Percentiles rank a stretch among this genome's conserved stretches.
Evolutionary conservation across 225 moss, liverwort and hornwort genomes (phyloP).

Genomic region (Neckera pumila): DNA sequence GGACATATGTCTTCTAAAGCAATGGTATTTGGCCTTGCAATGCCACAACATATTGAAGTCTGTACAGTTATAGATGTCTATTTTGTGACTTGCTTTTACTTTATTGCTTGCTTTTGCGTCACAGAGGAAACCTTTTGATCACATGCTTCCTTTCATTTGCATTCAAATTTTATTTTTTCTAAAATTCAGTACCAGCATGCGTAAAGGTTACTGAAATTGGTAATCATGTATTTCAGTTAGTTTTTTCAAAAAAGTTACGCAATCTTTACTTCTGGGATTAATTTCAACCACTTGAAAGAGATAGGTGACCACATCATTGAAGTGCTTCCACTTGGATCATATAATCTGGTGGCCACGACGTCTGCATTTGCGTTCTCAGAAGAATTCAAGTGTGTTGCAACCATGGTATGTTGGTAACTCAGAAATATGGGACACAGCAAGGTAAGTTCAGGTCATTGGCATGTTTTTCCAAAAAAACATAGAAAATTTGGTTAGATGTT

Average conservation of each 20-base stretch:
- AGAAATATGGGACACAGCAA: too few species aligned
- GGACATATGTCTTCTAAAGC: too few species aligned
- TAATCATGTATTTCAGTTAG: background rate
- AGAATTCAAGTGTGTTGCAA: background rate
- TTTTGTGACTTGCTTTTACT: too few species aligned
- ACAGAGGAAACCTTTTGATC: background rate
- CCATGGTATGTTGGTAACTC: too few species aligned
- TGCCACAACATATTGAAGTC: background rate
- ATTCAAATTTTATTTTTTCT: background rate
- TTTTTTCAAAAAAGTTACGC: background rate
- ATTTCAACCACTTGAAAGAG: background rate
- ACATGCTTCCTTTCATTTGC: background rate
- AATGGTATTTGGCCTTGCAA: background rate
- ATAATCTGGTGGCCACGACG: too few species aligned
- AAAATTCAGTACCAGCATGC: background rate
- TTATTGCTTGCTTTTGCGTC: background rate
- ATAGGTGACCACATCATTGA: background rate
- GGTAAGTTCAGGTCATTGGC: background rate
- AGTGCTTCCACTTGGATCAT: background rate
- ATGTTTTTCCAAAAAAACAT: background rate
- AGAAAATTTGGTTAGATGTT: background rate
- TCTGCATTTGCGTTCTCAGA: background rate
- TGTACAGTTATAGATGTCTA: rapidly evolving
- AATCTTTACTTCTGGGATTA: background rate
- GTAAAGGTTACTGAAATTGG: background rate